Evolutionary conservation across 2,329 filamentous ascomycete genomes (phyloP), one percentile per base, ranked within the genome.

Genomic region (Ceratocystis colombiana): DNA sequence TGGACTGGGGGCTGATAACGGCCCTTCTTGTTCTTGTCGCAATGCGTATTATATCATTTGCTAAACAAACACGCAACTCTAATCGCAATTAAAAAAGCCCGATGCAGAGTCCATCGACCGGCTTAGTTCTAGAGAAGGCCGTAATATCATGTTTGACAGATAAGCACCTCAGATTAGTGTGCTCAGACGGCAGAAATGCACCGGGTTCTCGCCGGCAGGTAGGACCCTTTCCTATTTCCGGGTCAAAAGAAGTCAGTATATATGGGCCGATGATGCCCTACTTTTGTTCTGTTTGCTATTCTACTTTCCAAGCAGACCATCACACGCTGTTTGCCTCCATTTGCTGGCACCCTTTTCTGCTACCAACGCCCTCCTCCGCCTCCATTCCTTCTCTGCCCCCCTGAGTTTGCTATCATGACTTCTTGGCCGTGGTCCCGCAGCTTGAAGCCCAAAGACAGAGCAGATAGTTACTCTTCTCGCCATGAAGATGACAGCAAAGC

Each of bases 401-500:
- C 53, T 15, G 5, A 8, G 15, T 3, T 28, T 6, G 53, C 22
- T 28, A 57, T 15, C 25, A 57, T 57, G 53, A 57, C 53, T 33
- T n/a, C 22, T 28, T 57, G 53, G 53, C 53, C 53, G 53, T 57
- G 53, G 53, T 57, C 25, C 28, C 53, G 22, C 28, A 12, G 20
- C 53, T 28, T 5, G n/a, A 57, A 57, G 28, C 53, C 53, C 22
- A 30, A 2, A 17, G 53, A 22, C 41, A 25, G 20, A n/a, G 28
- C 22, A 15, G 33, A 5, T 57, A 63, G 33, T 8, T 22, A 12
- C 63, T 45, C 46, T n/a, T 59, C 20, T 10, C 55, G 45, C 5
- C 50, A 61, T 37, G 63, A 62, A 3, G 46, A 65, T 15, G 55
- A 64, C 15, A 55, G 12, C 37, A 30, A 45, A 17, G 17, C n/a